Evolutionary conservation across 164 flowering plant species (phyloP).

Genomic region (Annona squamosa): DNA sequence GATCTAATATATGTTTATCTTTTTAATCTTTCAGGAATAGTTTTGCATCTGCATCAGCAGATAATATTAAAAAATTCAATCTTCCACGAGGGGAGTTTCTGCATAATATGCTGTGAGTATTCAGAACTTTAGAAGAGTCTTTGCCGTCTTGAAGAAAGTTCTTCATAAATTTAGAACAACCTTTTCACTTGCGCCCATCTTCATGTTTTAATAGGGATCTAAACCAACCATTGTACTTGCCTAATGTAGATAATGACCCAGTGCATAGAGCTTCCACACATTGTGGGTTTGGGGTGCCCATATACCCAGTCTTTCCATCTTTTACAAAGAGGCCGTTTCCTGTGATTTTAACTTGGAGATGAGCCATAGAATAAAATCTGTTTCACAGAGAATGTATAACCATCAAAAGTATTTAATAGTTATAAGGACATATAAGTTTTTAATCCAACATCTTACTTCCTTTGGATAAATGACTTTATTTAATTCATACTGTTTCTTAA

Average conservation of each 20-base stretch:
- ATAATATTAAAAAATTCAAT: slow-evolving; percentile 90
- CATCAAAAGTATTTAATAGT: too few relatives aligned
- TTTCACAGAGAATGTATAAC: too few relatives aligned
- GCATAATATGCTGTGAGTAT: slow-evolving; percentile 99
- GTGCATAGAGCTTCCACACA: not conserved
- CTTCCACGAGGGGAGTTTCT: slow-evolving; percentile 93
- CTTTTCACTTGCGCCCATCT: not conserved
- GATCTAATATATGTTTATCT: not conserved
- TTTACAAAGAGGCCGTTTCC: too few relatives aligned
- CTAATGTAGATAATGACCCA: not conserved
- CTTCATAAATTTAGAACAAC: not conserved
- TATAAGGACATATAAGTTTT: too few relatives aligned
- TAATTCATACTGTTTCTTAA: too few relatives aligned
- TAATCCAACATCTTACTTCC: too few relatives aligned
- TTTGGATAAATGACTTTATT: too few relatives aligned
- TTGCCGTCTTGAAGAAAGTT: not conserved
- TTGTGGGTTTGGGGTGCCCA: too few relatives aligned
- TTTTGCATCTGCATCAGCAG: slow-evolving; percentile 99
- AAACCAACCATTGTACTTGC: not conserved
- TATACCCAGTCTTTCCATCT: too few relatives aligned
- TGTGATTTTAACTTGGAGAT: too few relatives aligned
- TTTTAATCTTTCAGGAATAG: slow-evolving; percentile 35
- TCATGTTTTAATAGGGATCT: not conserved
- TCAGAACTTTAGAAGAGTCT: not conserved
- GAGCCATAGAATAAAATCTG: too few relatives aligned